phyloP scores from a whole-genome alignment of 768 basidiomycete species.

The Dioszegia aurantiaca region DNA sequence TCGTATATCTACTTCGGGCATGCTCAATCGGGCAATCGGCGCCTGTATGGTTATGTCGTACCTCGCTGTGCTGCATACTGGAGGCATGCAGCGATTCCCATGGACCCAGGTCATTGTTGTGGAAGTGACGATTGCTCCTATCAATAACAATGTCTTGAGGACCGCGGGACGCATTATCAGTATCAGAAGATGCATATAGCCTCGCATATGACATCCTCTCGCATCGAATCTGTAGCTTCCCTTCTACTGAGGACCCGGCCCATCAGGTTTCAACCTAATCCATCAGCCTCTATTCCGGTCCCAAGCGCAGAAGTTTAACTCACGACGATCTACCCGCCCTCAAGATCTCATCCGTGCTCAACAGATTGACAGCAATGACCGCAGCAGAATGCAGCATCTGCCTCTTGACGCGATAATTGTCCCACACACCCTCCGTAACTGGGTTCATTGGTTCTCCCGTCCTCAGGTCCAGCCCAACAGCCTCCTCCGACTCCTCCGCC shows the following conservation, averaged over 20 bases:
- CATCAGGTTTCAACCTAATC: slow-evolving; percentile 19
- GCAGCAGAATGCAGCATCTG: slow-evolving; percentile 88
- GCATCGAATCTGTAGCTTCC: no score
- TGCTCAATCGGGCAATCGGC: no score
- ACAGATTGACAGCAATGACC: slow-evolving; percentile 83
- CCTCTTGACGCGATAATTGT: slow-evolving; percentile 96
- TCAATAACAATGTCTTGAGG: no score
- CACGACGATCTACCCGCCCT: slow-evolving; percentile 53
- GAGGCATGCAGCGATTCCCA: no score
- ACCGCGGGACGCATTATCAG: no score
- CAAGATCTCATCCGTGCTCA: slow-evolving; percentile 94
- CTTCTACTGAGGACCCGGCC: slow-evolving; percentile 16
- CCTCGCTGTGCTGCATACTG: no score
- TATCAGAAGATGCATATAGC: no score
- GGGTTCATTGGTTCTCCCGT: slow-evolving; percentile 97
- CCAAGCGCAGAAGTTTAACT: slow-evolving; percentile 16
- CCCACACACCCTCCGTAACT: slow-evolving; percentile 93
- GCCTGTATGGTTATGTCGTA: no score
- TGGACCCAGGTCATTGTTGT: no score
- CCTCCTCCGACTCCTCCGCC: slow-evolving; percentile 89
- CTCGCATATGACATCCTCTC: no score
- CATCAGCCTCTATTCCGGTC: neutral
- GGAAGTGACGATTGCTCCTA: no score
- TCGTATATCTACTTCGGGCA: no score
- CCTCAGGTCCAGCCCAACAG: slow-evolving; percentile 84